phyloP scores from a whole-genome alignment of 2,329 filamentous ascomycete species.

The Beauveria asiatica region DNA sequence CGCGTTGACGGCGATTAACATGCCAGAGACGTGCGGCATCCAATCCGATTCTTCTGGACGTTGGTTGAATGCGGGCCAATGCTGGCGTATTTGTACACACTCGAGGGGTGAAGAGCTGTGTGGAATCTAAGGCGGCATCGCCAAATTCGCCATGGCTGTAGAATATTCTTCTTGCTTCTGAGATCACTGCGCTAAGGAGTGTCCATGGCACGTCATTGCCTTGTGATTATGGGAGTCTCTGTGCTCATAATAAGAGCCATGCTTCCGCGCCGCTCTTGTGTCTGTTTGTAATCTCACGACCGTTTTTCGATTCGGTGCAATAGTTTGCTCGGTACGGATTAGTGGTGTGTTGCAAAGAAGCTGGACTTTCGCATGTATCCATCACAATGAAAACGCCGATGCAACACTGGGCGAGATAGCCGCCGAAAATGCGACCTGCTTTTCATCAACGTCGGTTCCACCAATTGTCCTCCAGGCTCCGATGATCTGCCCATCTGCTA shows the following conservation, averaged over 20 bases:
- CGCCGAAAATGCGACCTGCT: not conserved
- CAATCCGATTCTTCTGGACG: not conserved
- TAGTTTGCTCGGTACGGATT: no score
- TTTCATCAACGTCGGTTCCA: not conserved
- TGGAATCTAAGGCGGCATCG: not conserved
- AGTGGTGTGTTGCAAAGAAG: not conserved
- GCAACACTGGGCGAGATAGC: not conserved
- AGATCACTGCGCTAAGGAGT: no score
- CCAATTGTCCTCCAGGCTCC: no score
- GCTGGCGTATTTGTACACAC: not conserved
- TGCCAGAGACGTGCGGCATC: slow-evolving; percentile 2
- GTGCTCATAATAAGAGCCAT: not conserved
- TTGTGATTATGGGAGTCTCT: not conserved
- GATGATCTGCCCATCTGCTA: no score
- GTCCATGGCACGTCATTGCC: not conserved
- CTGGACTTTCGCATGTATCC: not conserved
- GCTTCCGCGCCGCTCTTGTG: no score
- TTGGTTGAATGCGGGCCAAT: slow-evolving; percentile 1
- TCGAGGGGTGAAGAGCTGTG: not conserved
- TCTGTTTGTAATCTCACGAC: not conserved
- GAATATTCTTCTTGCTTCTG: not conserved
- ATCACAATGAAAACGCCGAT: not conserved
- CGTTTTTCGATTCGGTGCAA: not conserved
- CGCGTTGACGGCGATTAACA: not conserved
- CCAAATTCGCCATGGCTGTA: not conserved